Evolutionary conservation across 2,329 filamentous ascomycete species (phyloP), one percentile per base, ranked within the genome.

Genomic region (Aureobasidium sp.): DNA sequence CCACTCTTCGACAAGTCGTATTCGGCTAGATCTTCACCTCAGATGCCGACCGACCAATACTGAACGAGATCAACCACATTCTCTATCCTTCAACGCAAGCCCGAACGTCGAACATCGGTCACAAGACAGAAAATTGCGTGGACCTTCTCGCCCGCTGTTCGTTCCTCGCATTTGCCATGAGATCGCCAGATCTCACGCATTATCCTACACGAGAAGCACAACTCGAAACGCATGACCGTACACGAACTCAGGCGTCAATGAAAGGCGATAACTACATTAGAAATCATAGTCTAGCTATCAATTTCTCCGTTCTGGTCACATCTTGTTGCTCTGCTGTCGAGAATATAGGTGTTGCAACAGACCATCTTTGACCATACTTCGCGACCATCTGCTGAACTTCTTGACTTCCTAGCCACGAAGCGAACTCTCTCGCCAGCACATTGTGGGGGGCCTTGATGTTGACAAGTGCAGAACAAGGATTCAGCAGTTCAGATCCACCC

Each of bases 391-490:
- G 32, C 48, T 68, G 66, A 1, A 65, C 66, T 11, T 32, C 41
- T 2, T 30, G 3, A 14, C 55, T 57, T 0, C 32, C 54, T 2
- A 68, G 45, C 67, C 67, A 68, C 6, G 50, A 37, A n/a, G 65
- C 67, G 55, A 68, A 68, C 3, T 21, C 34, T 7, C 11, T 21
- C 10, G 65, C 67, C 11, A 41, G 44, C 7, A 41, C 27, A 16
- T 50, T 58, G 30, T n/a, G 5, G 5, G 54, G 54, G 30, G 54
- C 54, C 7, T 37, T 58, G 10, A 16, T 16, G 49, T 64, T 58
- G 8, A 68, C 61, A 30, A 68, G 57, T 39, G 60, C 66, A 7
- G 66, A 65, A 57, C 67, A 68, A 21, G 67, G 65, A 61, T 68
- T 68, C 34, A 68, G 44, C 16, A 68, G 47, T 34, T 64, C 41